Evolutionary conservation across 2,329 filamentous ascomycete species (phyloP).

Genomic region (Ophiostoma tasmaniense): DNA sequence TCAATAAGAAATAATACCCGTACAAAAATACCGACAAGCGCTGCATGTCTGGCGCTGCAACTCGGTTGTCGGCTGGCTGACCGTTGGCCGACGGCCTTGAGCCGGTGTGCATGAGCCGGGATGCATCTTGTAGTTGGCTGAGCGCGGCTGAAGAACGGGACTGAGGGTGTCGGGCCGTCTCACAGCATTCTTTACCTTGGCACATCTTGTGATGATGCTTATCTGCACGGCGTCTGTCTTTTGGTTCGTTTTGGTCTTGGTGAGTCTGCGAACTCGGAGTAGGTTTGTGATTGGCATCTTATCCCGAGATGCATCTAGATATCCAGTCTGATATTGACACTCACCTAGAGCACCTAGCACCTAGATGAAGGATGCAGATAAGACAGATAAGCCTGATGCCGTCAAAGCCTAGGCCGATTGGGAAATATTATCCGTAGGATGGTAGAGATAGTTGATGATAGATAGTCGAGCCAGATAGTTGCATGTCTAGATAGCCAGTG

Average conservation of each 20-base stretch:
- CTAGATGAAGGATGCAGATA: background rate
- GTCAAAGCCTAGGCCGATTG: background rate
- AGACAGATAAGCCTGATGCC: background rate
- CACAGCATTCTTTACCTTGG: background rate
- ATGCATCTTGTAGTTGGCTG: background rate
- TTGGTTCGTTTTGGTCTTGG: background rate
- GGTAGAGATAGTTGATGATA: background rate
- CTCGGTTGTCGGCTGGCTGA: background rate
- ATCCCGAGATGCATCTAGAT: background rate
- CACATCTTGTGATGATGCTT: background rate
- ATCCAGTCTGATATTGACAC: no score
- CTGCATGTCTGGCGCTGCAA: background rate
- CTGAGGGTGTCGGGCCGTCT: background rate
- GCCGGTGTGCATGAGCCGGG: background rate
- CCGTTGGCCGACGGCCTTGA: background rate
- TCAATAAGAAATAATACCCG: background rate
- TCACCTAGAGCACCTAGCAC: no score
- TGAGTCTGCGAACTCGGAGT: background rate
- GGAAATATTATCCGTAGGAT: conserved; percentile 2
- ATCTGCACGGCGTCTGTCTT: background rate
- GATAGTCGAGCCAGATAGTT: background rate
- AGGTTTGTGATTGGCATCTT: background rate
- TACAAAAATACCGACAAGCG: background rate
- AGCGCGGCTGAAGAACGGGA: background rate
- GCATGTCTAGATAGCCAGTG: no score